These are phyloP conservation scores for Apiotrichum gracile DNA, from an alignment of 1,284 basidiomycete species.

Conservation along the genomic window DNA sequence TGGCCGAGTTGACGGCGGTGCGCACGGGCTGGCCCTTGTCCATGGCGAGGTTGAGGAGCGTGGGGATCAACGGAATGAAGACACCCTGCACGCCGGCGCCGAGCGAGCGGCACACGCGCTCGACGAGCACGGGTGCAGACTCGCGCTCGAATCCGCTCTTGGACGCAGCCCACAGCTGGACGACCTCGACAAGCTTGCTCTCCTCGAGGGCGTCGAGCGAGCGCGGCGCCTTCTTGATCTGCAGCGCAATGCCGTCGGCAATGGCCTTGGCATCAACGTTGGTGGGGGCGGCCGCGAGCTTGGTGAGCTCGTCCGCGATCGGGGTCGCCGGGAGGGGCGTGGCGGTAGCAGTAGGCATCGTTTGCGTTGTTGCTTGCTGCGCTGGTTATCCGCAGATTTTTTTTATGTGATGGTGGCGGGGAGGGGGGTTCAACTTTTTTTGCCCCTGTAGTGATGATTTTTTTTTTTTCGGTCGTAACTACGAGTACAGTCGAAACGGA, in stretches of 20 bases:
- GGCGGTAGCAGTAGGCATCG: conserved; percentile 21
- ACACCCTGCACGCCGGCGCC: conserved; percentile 75
- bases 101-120: conserved; percentile 66
- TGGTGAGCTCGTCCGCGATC: conserved; percentile 30
- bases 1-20: conserved; percentile 70
- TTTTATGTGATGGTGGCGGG: neutral
- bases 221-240: conserved; percentile 36
- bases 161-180: conserved; percentile 70
- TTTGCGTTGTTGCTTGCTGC: neutral
- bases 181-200: conserved; percentile 54
- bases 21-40: conserved; percentile 94
- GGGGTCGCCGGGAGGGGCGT: conserved; percentile 38
- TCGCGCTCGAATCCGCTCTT: conserved; percentile 90
- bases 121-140: conserved; percentile 78
- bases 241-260: conserved; percentile 41
- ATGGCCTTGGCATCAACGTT: conserved; percentile 44
- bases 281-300: conserved; percentile 38
- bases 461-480: neutral
- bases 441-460: neutral
- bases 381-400: neutral
- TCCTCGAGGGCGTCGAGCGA: conserved; percentile 38
- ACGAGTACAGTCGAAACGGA: neutral
- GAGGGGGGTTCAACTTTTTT: neutral
- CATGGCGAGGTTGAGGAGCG: conserved; percentile 79
- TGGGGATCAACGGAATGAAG: conserved; percentile 69